Base-by-base conservation (phyloP, 106 monocot species). In the Xerophyta viscosa region DNA sequence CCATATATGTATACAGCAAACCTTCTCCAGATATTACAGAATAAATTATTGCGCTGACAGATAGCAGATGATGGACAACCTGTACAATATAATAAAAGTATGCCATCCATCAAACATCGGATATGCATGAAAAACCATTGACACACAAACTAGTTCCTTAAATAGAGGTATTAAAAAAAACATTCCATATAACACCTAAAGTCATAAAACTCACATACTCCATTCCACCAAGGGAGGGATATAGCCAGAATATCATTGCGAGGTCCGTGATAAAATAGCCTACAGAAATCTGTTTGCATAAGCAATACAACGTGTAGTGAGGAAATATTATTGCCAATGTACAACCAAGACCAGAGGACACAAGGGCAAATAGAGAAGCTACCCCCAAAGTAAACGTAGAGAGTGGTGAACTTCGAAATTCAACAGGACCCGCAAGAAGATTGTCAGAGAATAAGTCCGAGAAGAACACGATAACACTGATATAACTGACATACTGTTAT, bases 141-240 rank as follows among this genome's bases (percentile, higher is more conserved):
- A n/a, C n/a, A n/a, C n/a, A n/a, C n/a, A n/a, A n/a, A n/a, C n/a
- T n/a, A n/a, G n/a, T n/a, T n/a, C n/a, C n/a, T n/a, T n/a, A n/a
- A n/a, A n/a, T n/a, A n/a, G n/a, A n/a, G n/a, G n/a, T n/a, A n/a
- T n/a, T n/a, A n/a, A n/a, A n/a, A n/a, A n/a, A n/a, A n/a, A n/a
- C n/a, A n/a, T n/a, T n/a, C n/a, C n/a, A n/a, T n/a, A n/a, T n/a
- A n/a, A n/a, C n/a, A n/a, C n/a, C n/a, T n/a, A n/a, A n/a, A n/a
- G n/a, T n/a, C n/a, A n/a, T n/a, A 13, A 12, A n/a, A 77, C 78
- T 68, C 56, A 92, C 92, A 71, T 82, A 92, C 67, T 92, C 92
- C 67, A 76, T 79, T 70, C 92, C 92, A 46, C 92, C 92, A 67
- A 92, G 75, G 17, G 64, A 71, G 58, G 92, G 92, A 77, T 73